Base-by-base conservation (phyloP, 2,329 filamentous ascomycete genomes). In the Venturiaceae sp. region DNA sequence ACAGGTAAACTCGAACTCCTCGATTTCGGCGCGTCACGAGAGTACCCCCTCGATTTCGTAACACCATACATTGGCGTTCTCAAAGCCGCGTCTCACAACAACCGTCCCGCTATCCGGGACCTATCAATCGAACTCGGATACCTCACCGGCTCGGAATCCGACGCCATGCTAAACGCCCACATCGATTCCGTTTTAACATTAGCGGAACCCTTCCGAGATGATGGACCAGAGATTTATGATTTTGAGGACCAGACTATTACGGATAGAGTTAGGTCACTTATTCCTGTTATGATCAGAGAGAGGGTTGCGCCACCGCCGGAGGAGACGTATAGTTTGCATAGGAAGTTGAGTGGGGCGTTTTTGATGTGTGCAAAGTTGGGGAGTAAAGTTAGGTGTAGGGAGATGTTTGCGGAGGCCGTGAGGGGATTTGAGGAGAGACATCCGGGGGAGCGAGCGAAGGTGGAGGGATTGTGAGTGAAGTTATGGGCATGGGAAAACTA, bases 161-260 rank as follows among this genome's bases (percentile, higher is more conserved):
- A 81, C 57, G 77, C 81, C 16, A 99, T 99, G 95, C 76, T 94
- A 0, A 84, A 95, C 58, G 94, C 95, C 1, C 94, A 99, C 69
- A 80, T 92, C n/a, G 81, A 87, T 26, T 94, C 88, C 0, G 86
- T 99, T 30, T 76, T 95, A 52, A 96, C 92, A 0, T 83, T 99
- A 1, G 92, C 92, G 0, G 94, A 99, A 71, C 94, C 94, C 0
- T 99, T 97, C 74, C 78, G 78, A 3, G 81, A 77, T 0, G 65
- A 63, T n/a, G 89, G 91, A 0, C 89, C 91, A 0, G 86, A 88
- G 55, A 74, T 95, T 0, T 99, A 99, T 71, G 90, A 99, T 70
- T 99, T 99, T 72, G 78, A 83, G 60, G 84, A 92, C 67, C 94
- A 99, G 77, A 99, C 92, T 1, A 97, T 99, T 64, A 99, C 94